A percentile compares a stretch with the other conserved stretches of the same genome.
These are phyloP conservation scores for Castanea sativa DNA, from an alignment of 306 rosid species.

Conservation along the genomic window DNA sequence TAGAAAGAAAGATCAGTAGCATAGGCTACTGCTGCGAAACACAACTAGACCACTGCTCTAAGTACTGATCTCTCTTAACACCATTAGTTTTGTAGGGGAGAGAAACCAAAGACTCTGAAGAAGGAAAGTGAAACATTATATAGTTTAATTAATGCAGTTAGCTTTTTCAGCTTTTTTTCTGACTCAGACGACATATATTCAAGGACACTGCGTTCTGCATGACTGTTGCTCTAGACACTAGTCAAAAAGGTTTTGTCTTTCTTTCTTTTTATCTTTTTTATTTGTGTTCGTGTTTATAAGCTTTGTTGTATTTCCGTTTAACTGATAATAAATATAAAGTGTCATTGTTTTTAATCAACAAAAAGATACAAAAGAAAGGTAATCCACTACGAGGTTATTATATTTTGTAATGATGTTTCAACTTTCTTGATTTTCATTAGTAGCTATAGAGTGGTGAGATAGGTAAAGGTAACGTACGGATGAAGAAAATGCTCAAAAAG, in stretches of 20 bases:
- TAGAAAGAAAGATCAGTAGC: conserved; percentile 38
- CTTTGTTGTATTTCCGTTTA: neutral
- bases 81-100: neutral
- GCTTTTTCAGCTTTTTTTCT: conserved; percentile 40
- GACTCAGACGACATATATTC: conserved; percentile 31
- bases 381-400: neutral
- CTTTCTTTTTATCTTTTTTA: no score
- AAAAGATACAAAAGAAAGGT: neutral
- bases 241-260: neutral
- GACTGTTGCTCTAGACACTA: conserved; percentile 18
- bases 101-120: neutral
- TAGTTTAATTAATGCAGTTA: conserved; percentile 25
- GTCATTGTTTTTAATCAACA: neutral
- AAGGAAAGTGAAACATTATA: conserved; percentile 20
- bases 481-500: conserved; percentile 99
- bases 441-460: neutral
- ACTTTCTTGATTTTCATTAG: neutral
- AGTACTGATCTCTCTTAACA: conserved; percentile 25
- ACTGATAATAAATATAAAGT: neutral
- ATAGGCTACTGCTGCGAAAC: conserved; percentile 34
- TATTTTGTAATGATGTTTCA: neutral
- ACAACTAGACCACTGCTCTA: conserved; percentile 32
- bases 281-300: no score
- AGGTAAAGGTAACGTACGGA: conserved; percentile 57
- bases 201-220: conserved; percentile 48